phyloP scores from a whole-genome alignment of 495 filamentous ascomycete species.

The Mycothermus thermophilus region DNA sequence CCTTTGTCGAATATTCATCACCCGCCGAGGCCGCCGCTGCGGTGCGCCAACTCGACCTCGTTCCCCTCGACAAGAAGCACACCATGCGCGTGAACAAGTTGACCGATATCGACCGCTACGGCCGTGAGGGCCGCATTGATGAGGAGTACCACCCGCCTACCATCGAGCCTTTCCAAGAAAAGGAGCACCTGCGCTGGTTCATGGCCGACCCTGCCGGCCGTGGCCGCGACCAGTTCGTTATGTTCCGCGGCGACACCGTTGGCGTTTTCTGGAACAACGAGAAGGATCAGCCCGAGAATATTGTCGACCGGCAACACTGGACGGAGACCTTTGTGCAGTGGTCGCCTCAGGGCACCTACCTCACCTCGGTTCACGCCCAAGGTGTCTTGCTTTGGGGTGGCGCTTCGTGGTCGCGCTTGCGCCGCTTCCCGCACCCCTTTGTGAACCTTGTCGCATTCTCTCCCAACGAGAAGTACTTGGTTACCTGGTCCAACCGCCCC shows the following conservation, averaged over 20 bases:
- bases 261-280: conserved; percentile 98
- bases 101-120: conserved; percentile 93
- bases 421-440: conserved; percentile 84
- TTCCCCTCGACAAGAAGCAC: conserved; percentile 87
- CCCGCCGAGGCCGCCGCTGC: conserved; percentile 79
- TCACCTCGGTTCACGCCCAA: conserved; percentile 86
- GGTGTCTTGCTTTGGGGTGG: conserved; percentile 97
- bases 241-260: conserved; percentile 79
- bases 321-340: conserved; percentile 95
- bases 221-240: conserved; percentile 84
- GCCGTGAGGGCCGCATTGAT: conserved; percentile 79
- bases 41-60: conserved; percentile 67
- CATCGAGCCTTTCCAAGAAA: conserved; percentile 69
- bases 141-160: conserved; percentile 72
- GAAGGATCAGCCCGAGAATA: conserved; percentile 70
- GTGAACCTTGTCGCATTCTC: conserved; percentile 96
- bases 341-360: conserved; percentile 87
- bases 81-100: conserved; percentile 92
- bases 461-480: conserved; percentile 80
- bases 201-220: conserved; percentile 72
- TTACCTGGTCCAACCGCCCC: conserved; percentile 88
- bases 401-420: conserved; percentile 72
- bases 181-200: conserved; percentile 92
- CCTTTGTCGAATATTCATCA: conserved; percentile 93
- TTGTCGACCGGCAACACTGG: conserved; percentile 87